Conservation (phyloP, 2,329 filamentous ascomycete genomes). For the Dactylonectria estremocensis region DNA sequence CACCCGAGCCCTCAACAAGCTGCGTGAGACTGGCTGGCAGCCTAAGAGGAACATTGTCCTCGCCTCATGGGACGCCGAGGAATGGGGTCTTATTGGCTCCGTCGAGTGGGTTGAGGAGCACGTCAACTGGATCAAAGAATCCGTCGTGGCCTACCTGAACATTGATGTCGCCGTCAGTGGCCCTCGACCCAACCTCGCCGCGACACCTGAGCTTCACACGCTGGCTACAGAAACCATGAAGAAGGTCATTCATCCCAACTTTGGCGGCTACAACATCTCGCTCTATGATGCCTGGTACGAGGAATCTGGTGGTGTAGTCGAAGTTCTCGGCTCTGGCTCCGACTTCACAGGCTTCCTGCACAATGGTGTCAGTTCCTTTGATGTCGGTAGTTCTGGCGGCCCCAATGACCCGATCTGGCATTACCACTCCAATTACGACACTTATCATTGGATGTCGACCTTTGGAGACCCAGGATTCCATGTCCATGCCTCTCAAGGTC, state of each 20-base stretch:
- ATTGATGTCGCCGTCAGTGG: conserved; percentile 80
- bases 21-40: conserved; percentile 82
- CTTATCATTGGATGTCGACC: conserved; percentile 85
- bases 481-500: conserved; percentile 72
- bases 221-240: conserved; percentile 74
- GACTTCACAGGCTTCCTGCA: conserved; percentile 80
- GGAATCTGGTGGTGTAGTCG: conserved; percentile 55
- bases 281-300: conserved; percentile 60
- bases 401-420: conserved; percentile 73
- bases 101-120: conserved; percentile 93
- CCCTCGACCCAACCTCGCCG: conserved; percentile 68
- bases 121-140: conserved; percentile 79
- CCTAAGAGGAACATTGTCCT: conserved; percentile 82
- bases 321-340: conserved; percentile 75
- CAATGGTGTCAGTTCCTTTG: conserved; percentile 62
- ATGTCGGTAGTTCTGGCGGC: conserved; percentile 67
- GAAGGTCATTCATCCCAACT: conserved; percentile 71
- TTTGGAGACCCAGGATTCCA: conserved; percentile 79
- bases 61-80: conserved; percentile 80
- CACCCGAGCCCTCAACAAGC: conserved; percentile 78
- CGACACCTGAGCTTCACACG: conserved; percentile 78
- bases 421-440: conserved; percentile 90
- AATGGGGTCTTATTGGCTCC: conserved; percentile 85
- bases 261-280: conserved; percentile 63
- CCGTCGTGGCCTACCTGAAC: conserved; percentile 84